Evolutionary conservation across 257 asterid genomes (phyloP).

Genomic region (Voacanga thouarsii): DNA sequence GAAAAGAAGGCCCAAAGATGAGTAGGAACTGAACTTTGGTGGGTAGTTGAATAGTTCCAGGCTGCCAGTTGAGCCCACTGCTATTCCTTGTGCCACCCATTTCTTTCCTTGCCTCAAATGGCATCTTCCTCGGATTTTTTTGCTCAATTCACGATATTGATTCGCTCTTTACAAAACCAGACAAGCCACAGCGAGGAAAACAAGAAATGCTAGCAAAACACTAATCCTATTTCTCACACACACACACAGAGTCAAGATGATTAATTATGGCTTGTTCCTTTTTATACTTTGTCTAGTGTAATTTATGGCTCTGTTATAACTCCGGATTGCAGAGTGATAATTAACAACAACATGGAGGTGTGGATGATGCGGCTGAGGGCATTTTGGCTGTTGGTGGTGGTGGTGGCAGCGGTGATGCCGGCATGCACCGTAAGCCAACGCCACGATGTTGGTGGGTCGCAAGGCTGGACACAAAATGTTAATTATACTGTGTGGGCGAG

Average conservation of each 20-base stretch:
- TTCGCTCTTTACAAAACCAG: neutral
- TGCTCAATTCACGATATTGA: neutral
- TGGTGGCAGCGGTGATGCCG: constrained; percentile 28
- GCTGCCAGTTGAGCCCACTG: neutral
- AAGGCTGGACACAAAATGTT: constrained; percentile 42
- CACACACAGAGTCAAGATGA: neutral
- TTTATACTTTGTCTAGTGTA: neutral
- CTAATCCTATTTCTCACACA: neutral
- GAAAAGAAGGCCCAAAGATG: neutral
- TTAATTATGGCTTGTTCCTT: no score
- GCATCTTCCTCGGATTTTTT: neutral
- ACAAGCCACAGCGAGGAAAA: neutral
- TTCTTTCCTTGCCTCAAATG: neutral
- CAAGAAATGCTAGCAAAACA: neutral
- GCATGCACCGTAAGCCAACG: constrained; percentile 23
- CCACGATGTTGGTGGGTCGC: constrained; percentile 42
- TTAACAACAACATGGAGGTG: neutral
- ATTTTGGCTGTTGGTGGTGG: constrained; percentile 17
- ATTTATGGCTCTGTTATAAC: no score
- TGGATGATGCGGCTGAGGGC: neutral
- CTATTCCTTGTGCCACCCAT: neutral
- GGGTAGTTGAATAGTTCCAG: neutral
- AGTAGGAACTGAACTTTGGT: neutral
- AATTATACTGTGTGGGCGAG: constrained; percentile 56
- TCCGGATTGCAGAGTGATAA: neutral